phyloP scores from a whole-genome alignment of 139 green algal species.

The Chlamydomonas incerta region DNA sequence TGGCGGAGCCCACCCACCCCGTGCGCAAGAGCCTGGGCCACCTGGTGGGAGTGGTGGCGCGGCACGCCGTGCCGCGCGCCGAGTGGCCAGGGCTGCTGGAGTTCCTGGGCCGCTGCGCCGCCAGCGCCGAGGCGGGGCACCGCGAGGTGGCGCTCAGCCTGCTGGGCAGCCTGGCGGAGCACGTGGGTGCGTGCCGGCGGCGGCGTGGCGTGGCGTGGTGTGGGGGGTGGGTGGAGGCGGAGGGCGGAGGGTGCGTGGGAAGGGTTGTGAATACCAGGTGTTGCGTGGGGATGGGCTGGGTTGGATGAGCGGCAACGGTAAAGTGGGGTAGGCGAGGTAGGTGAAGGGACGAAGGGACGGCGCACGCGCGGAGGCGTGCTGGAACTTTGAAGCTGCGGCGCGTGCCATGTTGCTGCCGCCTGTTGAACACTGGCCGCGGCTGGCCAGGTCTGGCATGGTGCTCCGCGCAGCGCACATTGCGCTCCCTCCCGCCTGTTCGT shows the following conservation, averaged over 20 bases:
- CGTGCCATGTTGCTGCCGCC: no score
- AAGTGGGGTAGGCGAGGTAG: no score
- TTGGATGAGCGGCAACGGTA: not conserved
- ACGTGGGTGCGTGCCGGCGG: slow-evolving; percentile 55
- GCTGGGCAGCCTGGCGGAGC: slow-evolving; percentile 74
- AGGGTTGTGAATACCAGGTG: no score
- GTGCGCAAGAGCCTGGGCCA: slow-evolving; percentile 67
- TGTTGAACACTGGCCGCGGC: no score
- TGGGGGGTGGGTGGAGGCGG: not conserved
- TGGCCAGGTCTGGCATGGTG: no score
- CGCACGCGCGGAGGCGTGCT: no score
- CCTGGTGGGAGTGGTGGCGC: slow-evolving; percentile 65
- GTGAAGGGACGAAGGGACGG: no score
- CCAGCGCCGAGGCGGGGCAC: slow-evolving; percentile 56
- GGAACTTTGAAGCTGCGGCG: no score
- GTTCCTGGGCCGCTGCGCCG: slow-evolving; percentile 66
- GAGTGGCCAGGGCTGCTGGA: slow-evolving; percentile 73
- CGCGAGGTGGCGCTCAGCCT: slow-evolving; percentile 73
- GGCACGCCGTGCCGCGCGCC: slow-evolving; percentile 60
- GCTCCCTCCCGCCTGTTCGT: no score
- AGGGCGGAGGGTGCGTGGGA: not conserved
- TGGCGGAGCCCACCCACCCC: slow-evolving; percentile 58
- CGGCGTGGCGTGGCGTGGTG: no score
- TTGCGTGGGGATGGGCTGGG: no score
- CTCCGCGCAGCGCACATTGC: no score